Base-by-base conservation (phyloP, 768 basidiomycete species). In the Auricularia cornea region DNA sequence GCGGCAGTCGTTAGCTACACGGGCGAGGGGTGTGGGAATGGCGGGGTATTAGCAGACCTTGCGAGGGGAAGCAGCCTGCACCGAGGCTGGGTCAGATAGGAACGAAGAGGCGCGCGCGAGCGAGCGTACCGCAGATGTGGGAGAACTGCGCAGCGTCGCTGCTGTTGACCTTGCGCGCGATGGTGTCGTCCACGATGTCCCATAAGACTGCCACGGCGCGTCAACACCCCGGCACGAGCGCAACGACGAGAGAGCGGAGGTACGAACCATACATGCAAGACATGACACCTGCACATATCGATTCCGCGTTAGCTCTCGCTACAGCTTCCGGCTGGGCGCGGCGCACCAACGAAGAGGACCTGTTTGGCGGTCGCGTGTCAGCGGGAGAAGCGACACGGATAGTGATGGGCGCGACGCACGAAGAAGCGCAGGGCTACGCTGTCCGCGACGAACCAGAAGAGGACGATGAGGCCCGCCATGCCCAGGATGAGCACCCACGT, bases 111-210 rank as follows among this genome's bases (percentile, higher is more conserved):
- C 8, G 35, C 8, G 35, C 35, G 35, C 35, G 16, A 38, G 35
- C 35, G 51, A 52, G 28, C n/a, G n/a, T 8, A 16, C 70, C 92
- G 68, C 89, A 94, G 57, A 92, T 84, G 20, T 86, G 77, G 2
- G 94, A 90, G 68, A 94, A 96, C 10, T 86, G 85, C 3, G 87
- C 86, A 0, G 94, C 94, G 69, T 96, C 94, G 20, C 89, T 91
- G n/a, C 82, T 81, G 68, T 94, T 94, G 65, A 90, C 85, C 72
- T 92, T 92, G 56, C 91, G 80, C 2, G 86, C 83, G 59, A 93
- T 83, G 12, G 92, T 94, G 68, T 94, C 92, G 72, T 92, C 93
- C 89, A 92, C 80, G 59, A 96, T 88, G 68, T 96, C 94, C 89
- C 91, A 95, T 1, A 92, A 79, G 60, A 85, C 87, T 38, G 35